These are phyloP conservation scores for Sphagnum tenellum DNA, from an alignment of 225 moss, liverwort and hornwort species.

Conservation along the genomic window DNA sequence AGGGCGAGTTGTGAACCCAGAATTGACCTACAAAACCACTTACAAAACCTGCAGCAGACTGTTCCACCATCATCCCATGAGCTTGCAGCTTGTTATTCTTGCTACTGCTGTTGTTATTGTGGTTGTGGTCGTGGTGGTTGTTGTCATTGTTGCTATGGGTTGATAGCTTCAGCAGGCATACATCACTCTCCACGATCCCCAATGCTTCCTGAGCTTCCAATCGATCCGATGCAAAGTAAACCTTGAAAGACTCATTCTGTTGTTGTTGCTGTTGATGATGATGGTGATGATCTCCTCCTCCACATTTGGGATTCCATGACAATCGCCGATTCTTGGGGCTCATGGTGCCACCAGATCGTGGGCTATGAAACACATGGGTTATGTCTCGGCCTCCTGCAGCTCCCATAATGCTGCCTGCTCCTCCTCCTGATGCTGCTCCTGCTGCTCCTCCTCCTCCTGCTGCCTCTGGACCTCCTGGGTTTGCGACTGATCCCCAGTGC, in stretches of 20 bases:
- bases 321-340: slow-evolving; percentile 64
- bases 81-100: too few relatives aligned
- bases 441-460: neutral
- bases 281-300: neutral
- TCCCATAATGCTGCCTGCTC: too few relatives aligned
- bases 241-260: slow-evolving; percentile 19
- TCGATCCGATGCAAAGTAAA: slow-evolving; percentile 23
- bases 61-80: neutral
- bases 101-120: too few relatives aligned
- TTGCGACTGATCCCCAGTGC: slow-evolving; percentile 22
- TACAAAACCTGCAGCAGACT: slow-evolving; percentile 18
- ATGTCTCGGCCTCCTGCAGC: slow-evolving; percentile 40
- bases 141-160: slow-evolving; percentile 27
- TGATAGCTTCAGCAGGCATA: slow-evolving; percentile 15
- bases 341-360: slow-evolving; percentile 45
- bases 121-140: neutral
- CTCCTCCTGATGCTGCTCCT: too few relatives aligned
- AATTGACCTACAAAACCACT: slow-evolving; percentile 24
- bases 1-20: slow-evolving; percentile 12
- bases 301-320: slow-evolving; percentile 21
- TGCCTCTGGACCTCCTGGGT: slow-evolving; percentile 5
- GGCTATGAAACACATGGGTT: slow-evolving; percentile 68
- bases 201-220: slow-evolving; percentile 12
- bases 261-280: slow-evolving; percentile 7
- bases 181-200: slow-evolving; percentile 2